phyloP scores from a whole-genome alignment of 106 monocot genomes.

The Dendrobium catenatum region DNA sequence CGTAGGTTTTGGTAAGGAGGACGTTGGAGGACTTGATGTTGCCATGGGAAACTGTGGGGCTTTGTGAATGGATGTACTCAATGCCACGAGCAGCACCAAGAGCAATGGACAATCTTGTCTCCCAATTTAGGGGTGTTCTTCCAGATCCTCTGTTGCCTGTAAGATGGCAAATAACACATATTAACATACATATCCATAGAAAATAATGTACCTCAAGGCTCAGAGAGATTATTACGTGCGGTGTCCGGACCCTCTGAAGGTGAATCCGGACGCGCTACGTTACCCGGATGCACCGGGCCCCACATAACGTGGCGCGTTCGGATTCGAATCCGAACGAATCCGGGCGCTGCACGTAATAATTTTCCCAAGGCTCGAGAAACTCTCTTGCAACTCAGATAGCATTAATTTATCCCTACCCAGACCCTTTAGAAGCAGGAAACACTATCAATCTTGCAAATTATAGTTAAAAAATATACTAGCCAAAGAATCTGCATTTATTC shows the following conservation, averaged over 20 bases:
- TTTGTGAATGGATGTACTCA: constrained; percentile 14
- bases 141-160: constrained; percentile 25
- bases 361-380: no score
- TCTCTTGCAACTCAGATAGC: no score
- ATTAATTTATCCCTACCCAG: no score
- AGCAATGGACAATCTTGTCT: constrained; percentile 7
- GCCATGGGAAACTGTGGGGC: constrained; percentile 14
- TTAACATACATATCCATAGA: neutral
- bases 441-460: no score
- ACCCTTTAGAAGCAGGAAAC: no score
- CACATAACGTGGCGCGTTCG: no score
- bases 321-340: no score
- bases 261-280: no score
- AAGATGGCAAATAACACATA: neutral
- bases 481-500: neutral
- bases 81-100: constrained; percentile 15
- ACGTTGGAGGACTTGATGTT: constrained; percentile 29
- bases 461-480: neutral
- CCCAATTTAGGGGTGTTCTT: constrained; percentile 26
- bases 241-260: no score
- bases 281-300: no score
- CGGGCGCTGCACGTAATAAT: no score
- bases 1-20: constrained; percentile 8
- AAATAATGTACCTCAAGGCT: neutral
- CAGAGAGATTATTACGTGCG: neutral